Percentiles rank a stretch among this genome's conserved stretches.
Evolutionary conservation across 306 rosid species (phyloP).

Genomic region (Corylus americana): DNA sequence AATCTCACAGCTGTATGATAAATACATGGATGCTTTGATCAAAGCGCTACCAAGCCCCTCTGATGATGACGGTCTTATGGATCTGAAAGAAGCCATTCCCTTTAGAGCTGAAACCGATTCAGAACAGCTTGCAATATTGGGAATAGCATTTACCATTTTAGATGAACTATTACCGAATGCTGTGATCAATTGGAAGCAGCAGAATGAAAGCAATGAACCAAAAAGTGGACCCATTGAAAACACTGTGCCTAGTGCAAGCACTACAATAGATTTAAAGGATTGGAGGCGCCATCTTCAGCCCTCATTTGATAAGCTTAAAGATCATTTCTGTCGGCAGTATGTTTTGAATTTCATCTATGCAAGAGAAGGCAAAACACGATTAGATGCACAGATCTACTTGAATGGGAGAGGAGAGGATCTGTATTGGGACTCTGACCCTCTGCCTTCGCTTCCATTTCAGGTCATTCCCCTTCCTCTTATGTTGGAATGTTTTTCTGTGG

Average conservation of each 20-base stretch:
- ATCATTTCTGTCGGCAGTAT: slow-evolving; percentile 92
- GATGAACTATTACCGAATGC: slow-evolving; percentile 84
- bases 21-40: slow-evolving; percentile 83
- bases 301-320: slow-evolving; percentile 91
- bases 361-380: slow-evolving; percentile 86
- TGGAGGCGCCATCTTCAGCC: slow-evolving; percentile 95
- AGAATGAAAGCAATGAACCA: slow-evolving; percentile 53
- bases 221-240: slow-evolving; percentile 51
- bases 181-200: slow-evolving; percentile 71
- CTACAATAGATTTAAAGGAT: slow-evolving; percentile 71
- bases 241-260: slow-evolving; percentile 46
- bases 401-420: slow-evolving; percentile 61
- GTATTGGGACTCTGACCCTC: slow-evolving; percentile 61
- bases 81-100: slow-evolving; percentile 65
- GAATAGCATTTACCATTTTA: slow-evolving; percentile 83
- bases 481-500: slow-evolving; percentile 12
- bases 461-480: slow-evolving; percentile 41
- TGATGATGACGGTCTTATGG: slow-evolving; percentile 84
- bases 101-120: slow-evolving; percentile 94
- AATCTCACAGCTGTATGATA: slow-evolving; percentile 75
- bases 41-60: slow-evolving; percentile 84
- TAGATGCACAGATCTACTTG: slow-evolving; percentile 81
- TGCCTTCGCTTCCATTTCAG: slow-evolving; percentile 99
- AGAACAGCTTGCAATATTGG: slow-evolving; percentile 86
- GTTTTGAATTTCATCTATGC: slow-evolving; percentile 90